These are phyloP conservation scores for Penicillium desertorum DNA, from an alignment of 495 filamentous ascomycete species.

Conservation along the genomic window DNA sequence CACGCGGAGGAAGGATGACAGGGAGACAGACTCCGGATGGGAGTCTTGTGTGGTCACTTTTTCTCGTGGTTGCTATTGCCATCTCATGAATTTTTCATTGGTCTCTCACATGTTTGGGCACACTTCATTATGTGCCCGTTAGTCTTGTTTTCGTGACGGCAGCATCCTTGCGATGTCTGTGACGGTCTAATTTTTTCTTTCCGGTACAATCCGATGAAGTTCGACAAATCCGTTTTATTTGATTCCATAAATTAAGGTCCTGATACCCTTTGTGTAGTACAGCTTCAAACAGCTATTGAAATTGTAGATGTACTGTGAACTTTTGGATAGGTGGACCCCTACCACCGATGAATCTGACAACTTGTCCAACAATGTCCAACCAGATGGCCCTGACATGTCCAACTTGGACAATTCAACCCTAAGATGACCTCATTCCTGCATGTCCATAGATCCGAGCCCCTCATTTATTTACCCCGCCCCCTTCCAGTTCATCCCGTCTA, in stretches of 20 bases:
- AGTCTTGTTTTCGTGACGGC: background rate
- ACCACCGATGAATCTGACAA: no score
- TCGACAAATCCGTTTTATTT: background rate
- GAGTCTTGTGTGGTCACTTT: background rate
- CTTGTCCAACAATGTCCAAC: no score
- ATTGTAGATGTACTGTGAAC: no score
- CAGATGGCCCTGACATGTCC: no score
- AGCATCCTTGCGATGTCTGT: background rate
- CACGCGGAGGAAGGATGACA: background rate
- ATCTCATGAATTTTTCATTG: background rate
- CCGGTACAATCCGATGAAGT: background rate
- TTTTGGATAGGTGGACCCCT: no score
- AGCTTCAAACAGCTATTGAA: no score
- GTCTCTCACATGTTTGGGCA: background rate
- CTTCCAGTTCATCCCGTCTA: no score
- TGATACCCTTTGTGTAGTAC: no score
- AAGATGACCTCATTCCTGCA: constrained; percentile 2
- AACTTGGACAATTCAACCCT: background rate
- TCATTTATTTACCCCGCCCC: background rate
- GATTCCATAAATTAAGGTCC: no score
- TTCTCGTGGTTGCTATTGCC: background rate
- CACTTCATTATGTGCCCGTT: background rate
- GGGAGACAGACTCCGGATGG: background rate
- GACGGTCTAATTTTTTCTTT: background rate
- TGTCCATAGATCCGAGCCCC: background rate